These are phyloP conservation scores for Aspergillus sp. DNA, from an alignment of 2,329 filamentous ascomycete species.

Conservation along the genomic window DNA sequence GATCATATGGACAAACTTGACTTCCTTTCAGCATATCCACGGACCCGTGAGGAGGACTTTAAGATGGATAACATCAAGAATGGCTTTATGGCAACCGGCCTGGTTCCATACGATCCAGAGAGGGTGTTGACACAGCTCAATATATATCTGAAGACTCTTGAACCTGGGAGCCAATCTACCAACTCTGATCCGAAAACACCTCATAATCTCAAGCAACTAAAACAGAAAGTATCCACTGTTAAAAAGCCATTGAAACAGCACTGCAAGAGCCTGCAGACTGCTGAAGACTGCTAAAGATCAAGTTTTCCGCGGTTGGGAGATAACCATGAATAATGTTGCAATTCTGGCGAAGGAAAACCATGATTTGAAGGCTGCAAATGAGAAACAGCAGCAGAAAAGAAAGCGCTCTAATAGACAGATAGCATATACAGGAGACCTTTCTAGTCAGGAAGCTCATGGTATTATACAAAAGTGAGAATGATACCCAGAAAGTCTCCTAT, in stretches of 20 bases:
- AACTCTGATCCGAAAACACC: neutral
- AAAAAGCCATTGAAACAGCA: no score
- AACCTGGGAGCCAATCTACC: neutral
- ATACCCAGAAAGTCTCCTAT: neutral
- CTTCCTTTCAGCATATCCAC: slow-evolving; percentile 2
- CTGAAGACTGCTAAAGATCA: neutral
- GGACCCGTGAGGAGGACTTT: slow-evolving; percentile 1
- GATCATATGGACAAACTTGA: no score
- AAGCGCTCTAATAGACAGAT: neutral
- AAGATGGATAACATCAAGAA: slow-evolving; percentile 3
- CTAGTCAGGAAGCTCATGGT: neutral
- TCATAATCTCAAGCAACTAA: neutral
- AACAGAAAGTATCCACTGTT: no score
- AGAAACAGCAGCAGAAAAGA: neutral
- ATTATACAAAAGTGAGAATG: neutral
- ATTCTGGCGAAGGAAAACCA: neutral
- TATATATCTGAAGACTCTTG: neutral
- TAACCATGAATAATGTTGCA: neutral
- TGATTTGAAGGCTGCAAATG: neutral
- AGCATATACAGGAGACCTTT: neutral
- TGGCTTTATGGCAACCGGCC: slow-evolving; percentile 8
- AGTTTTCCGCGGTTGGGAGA: neutral
- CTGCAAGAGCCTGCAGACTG: neutral
- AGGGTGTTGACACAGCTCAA: slow-evolving; percentile 10
- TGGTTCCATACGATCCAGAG: slow-evolving; percentile 26